A percentile compares a stretch with the other conserved stretches of the same genome.
Evolutionary conservation across 352 stramenopile species (phyloP).

Genomic region (Phytophthora hybrid): DNA sequence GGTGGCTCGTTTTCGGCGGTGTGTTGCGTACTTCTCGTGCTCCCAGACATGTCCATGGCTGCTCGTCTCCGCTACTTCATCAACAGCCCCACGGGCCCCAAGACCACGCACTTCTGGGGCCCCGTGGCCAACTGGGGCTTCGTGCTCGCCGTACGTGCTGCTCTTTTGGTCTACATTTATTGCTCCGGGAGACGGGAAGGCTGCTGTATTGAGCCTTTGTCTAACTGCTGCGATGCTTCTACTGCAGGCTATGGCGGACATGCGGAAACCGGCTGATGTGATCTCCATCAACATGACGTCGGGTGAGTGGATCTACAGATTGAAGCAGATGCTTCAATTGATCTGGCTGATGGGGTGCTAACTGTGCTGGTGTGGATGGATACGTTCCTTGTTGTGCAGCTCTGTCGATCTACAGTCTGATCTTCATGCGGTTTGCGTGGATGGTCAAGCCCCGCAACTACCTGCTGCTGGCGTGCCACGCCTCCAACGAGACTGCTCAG

Average conservation of each 20-base stretch:
- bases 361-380: slow-evolving; percentile 2
- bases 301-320: slow-evolving; percentile 39
- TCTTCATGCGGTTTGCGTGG: slow-evolving; percentile 92
- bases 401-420: slow-evolving; percentile 84
- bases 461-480: slow-evolving; percentile 84
- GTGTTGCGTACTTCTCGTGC: background rate
- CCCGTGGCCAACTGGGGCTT: slow-evolving; percentile 92
- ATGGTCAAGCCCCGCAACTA: slow-evolving; percentile 92
- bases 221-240: slow-evolving; percentile 15
- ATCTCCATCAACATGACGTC: slow-evolving; percentile 91
- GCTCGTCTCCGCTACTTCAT: slow-evolving; percentile 68
- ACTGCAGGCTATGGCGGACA: slow-evolving; percentile 79
- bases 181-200: background rate
- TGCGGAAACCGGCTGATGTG: slow-evolving; percentile 83
- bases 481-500: slow-evolving; percentile 85
- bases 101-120: slow-evolving; percentile 91
- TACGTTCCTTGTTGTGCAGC: slow-evolving; percentile 37
- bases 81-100: slow-evolving; percentile 84
- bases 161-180: background rate
- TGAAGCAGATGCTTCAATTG: background rate
- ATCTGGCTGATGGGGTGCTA: background rate
- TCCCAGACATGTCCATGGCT: slow-evolving; percentile 45
- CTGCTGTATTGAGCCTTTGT: background rate
- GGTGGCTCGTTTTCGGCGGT: slow-evolving; percentile 5
- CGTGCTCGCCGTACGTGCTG: slow-evolving; percentile 70